phyloP scores from a whole-genome alignment of 2,329 filamentous ascomycete species.

The Dactylellina leptospora region DNA sequence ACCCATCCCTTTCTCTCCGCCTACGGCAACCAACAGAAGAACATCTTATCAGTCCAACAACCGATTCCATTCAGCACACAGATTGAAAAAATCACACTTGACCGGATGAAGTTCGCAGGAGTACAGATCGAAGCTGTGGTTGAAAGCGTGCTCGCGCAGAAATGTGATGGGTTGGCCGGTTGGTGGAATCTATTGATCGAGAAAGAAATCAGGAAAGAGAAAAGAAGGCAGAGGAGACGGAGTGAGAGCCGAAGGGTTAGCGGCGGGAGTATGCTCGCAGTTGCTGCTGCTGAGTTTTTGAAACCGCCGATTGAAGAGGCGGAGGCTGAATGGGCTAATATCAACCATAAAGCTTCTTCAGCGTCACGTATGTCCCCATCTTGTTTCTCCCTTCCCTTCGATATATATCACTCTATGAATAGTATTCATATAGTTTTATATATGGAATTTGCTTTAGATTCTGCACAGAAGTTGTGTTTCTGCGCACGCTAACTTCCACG shows the following conservation, averaged over 20 bases:
- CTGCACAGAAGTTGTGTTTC: constrained; percentile 38
- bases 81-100: constrained; percentile 87
- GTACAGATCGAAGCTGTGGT: constrained; percentile 95
- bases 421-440: too few relatives aligned
- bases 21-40: constrained; percentile 85
- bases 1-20: constrained; percentile 87
- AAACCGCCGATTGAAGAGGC: constrained; percentile 51
- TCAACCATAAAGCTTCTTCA: constrained; percentile 54
- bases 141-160: constrained; percentile 87
- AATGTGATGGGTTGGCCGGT: constrained; percentile 87
- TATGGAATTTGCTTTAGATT: neutral
- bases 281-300: constrained; percentile 32
- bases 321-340: constrained; percentile 53
- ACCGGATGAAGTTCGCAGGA: constrained; percentile 91
- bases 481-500: constrained; percentile 49
- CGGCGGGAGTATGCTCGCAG: constrained; percentile 66
- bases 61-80: constrained; percentile 83
- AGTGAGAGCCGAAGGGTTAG: constrained; percentile 88
- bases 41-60: constrained; percentile 82
- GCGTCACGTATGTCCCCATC: constrained; percentile 54
- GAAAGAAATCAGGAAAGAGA: constrained; percentile 90
- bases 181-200: constrained; percentile 97
- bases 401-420: too few relatives aligned
- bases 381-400: neutral
- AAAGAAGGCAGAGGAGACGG: constrained; percentile 78